Evolutionary conservation across 176 grass and related monocot species (phyloP).

Genomic region (Rhynchospora tenuis): DNA sequence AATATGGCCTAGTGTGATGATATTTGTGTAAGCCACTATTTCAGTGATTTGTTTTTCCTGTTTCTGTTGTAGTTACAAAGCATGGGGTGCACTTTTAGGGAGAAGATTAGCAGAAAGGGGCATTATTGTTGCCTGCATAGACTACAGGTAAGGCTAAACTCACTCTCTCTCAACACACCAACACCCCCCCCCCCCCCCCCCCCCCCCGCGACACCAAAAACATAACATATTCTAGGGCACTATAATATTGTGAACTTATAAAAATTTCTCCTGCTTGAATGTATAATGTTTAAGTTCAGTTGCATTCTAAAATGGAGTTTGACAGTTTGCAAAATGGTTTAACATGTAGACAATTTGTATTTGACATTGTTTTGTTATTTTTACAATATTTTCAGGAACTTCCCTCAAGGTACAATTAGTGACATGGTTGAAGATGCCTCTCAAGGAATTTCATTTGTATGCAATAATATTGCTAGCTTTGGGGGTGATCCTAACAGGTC

Average conservation of each 20-base stretch:
- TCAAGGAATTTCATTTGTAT: constrained; percentile 77
- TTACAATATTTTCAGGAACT: constrained; percentile 57
- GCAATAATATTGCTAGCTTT: constrained; percentile 71
- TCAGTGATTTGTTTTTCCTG: constrained; percentile 1
- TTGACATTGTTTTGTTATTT: not conserved
- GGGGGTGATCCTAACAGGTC: constrained; percentile 90
- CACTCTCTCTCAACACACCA: not conserved
- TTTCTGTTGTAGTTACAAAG: constrained; percentile 74
- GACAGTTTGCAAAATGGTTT: not conserved
- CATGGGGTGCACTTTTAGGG: constrained; percentile 94
- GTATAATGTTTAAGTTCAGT: not conserved
- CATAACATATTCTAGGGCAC: not conserved
- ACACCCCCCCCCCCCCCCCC: no score
- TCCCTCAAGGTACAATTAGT: constrained; percentile 89
- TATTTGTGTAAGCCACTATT: constrained; percentile 6
- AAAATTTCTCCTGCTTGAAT: not conserved
- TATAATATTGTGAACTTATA: not conserved
- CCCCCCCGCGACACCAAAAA: not conserved
- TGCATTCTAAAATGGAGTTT: not conserved
- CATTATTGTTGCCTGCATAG: constrained; percentile 86
- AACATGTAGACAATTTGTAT: not conserved
- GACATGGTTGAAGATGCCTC: constrained; percentile 89
- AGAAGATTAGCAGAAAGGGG: constrained; percentile 91
- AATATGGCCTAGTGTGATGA: not conserved
- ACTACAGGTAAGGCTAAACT: constrained; percentile 62